phyloP scores from a whole-genome alignment of 2,329 filamentous ascomycete species.

The Neofusicoccum umdonicola region DNA sequence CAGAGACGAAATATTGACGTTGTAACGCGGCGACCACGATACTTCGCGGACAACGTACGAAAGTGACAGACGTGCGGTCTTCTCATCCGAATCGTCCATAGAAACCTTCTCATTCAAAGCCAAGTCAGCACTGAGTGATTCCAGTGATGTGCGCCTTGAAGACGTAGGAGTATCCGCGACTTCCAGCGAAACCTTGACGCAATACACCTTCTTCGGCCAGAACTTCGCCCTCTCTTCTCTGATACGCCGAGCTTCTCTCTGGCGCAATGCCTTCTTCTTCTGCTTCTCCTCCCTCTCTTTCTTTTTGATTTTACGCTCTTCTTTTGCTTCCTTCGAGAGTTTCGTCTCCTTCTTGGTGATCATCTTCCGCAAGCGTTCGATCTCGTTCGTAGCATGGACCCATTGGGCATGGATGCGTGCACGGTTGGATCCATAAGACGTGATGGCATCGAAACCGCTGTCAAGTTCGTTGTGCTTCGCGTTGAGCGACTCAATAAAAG shows the following conservation, averaged over 20 bases:
- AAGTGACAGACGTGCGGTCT: constrained; percentile 43
- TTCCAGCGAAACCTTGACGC: constrained; percentile 38
- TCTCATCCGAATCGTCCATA: constrained; percentile 4
- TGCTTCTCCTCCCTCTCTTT: constrained; percentile 25
- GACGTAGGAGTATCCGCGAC: constrained; percentile 29
- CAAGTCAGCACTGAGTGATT: constrained; percentile 22
- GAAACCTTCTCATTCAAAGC: background rate
- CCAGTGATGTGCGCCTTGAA: constrained; percentile 27
- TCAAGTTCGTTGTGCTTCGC: constrained; percentile 30
- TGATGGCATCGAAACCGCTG: constrained; percentile 35
- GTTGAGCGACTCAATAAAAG: constrained; percentile 32
- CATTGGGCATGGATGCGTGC: constrained; percentile 25
- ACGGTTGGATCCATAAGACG: constrained; percentile 34
- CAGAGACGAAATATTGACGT: constrained; percentile 54
- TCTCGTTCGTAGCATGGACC: constrained; percentile 24
- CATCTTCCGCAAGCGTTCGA: constrained; percentile 27
- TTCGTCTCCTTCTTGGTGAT: constrained; percentile 18
- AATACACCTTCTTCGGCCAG: constrained; percentile 36
- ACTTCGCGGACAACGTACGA: constrained; percentile 60
- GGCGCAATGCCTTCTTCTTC: constrained; percentile 26
- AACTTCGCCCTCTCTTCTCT: constrained; percentile 36
- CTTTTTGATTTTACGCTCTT: background rate
- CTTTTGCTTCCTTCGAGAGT: background rate
- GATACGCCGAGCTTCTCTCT: constrained; percentile 27
- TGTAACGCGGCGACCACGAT: constrained; percentile 52